These are phyloP conservation scores for Neurospora crassa DNA, from an alignment of 2,329 filamentous ascomycete species.

Conservation along the genomic window DNA sequence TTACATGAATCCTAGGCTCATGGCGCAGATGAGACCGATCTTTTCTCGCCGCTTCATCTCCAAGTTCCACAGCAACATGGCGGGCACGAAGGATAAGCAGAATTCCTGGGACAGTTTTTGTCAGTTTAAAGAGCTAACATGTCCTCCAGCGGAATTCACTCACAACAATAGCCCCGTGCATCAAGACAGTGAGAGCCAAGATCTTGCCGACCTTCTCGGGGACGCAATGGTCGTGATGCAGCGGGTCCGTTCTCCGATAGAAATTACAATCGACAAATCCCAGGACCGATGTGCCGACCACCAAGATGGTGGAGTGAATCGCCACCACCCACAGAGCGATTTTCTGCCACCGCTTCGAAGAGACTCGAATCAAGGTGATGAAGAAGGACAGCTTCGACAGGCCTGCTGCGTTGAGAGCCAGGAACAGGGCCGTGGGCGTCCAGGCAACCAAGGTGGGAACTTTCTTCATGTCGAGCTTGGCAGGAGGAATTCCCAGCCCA, in stretches of 20 bases:
- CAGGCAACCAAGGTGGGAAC: not conserved
- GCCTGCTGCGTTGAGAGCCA: not conserved
- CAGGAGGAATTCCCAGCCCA: not conserved
- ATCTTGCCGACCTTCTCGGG: not conserved
- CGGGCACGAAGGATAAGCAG: not conserved
- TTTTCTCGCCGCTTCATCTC: slow-evolving; percentile 28
- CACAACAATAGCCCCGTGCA: not conserved
- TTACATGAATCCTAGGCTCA: slow-evolving; percentile 40
- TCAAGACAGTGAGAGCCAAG: not conserved
- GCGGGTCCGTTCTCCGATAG: not conserved
- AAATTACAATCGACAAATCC: not conserved
- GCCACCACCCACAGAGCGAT: not conserved
- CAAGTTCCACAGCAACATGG: not conserved
- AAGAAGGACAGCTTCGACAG: not conserved
- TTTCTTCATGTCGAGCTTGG: not conserved
- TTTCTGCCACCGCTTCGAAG: not conserved
- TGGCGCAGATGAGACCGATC: slow-evolving; percentile 37
- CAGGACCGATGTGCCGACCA: not conserved
- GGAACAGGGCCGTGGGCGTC: not conserved
- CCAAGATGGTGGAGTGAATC: not conserved
- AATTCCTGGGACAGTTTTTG: not conserved
- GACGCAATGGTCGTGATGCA: not conserved
- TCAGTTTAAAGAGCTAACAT: not conserved
- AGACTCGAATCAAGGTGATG: not conserved
- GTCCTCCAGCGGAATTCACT: not conserved